Percentiles rank a stretch among this genome's conserved stretches.
phyloP scores from a whole-genome alignment of 176 grass and related monocot genomes.

The Zea luxurians region DNA sequence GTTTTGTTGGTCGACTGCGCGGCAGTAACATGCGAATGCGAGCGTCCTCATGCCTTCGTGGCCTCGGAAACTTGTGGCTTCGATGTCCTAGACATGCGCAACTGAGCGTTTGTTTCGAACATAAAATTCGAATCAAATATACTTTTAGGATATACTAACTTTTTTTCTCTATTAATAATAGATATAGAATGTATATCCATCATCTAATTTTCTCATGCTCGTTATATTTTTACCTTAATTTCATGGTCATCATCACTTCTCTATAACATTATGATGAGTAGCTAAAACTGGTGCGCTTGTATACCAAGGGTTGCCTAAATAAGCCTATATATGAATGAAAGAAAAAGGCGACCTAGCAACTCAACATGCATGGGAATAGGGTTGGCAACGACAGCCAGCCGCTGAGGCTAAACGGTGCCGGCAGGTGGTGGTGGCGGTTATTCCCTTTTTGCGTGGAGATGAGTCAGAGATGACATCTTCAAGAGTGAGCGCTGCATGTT shows the following conservation, averaged over 20 bases:
- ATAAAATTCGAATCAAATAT: too few species aligned
- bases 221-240: not conserved
- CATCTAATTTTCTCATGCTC: not conserved
- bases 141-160: too few species aligned
- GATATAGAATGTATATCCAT: too few species aligned
- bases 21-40: constrained; percentile 20
- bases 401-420: not conserved
- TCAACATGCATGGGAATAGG: constrained; percentile 22
- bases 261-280: constrained; percentile 4
- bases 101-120: too few species aligned
- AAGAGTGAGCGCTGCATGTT: not conserved
- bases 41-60: too few species aligned
- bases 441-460: constrained; percentile 42
- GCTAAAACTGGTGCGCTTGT: not conserved
- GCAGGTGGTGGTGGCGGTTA: not conserved
- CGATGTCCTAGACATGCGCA: not conserved
- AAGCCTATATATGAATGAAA: too few species aligned
- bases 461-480: constrained; percentile 29
- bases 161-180: too few species aligned
- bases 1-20: not conserved
- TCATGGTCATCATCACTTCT: not conserved
- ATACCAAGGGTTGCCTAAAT: not conserved
- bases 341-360: not conserved
- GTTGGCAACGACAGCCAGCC: constrained; percentile 1
- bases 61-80: too few species aligned